Evolutionary conservation across 345 rosid species (phyloP).

Genomic region (Aquilaria sinensis): DNA sequence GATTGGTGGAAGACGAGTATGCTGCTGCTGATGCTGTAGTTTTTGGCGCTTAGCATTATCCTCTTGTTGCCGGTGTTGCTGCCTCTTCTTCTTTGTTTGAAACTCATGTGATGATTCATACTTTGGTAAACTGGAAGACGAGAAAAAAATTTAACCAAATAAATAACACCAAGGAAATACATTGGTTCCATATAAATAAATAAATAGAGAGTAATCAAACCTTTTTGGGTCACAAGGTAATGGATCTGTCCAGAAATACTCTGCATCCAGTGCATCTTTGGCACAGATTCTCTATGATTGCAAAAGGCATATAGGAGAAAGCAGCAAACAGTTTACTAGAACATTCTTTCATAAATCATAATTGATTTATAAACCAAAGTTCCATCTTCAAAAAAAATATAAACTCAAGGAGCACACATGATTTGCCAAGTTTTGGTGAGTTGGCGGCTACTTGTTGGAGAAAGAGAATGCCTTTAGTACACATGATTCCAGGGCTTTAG

Average conservation of each 20-base stretch:
- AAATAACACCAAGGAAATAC: not conserved
- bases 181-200: not conserved
- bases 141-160: not conserved
- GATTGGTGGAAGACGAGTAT: conserved; percentile 69
- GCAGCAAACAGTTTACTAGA: not conserved
- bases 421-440: no score
- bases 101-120: conserved; percentile 96
- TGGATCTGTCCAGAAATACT: conserved; percentile 97
- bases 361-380: no score
- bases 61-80: conserved; percentile 84
- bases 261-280: conserved; percentile 95
- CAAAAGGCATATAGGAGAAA: conserved; percentile 2
- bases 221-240: conserved; percentile 94
- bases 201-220: conserved; percentile 22
- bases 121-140: conserved; percentile 59
- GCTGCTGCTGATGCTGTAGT: conserved; percentile 76
- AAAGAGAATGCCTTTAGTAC: no score
- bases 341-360: not conserved
- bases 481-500: no score
- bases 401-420: no score
- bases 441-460: no score
- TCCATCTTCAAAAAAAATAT: no score
- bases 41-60: conserved; percentile 88
- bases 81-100: conserved; percentile 93
- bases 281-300: conserved; percentile 74